These are phyloP conservation scores for Globisporangium solare DNA, from an alignment of 352 stramenopile species.

Conservation along the genomic window DNA sequence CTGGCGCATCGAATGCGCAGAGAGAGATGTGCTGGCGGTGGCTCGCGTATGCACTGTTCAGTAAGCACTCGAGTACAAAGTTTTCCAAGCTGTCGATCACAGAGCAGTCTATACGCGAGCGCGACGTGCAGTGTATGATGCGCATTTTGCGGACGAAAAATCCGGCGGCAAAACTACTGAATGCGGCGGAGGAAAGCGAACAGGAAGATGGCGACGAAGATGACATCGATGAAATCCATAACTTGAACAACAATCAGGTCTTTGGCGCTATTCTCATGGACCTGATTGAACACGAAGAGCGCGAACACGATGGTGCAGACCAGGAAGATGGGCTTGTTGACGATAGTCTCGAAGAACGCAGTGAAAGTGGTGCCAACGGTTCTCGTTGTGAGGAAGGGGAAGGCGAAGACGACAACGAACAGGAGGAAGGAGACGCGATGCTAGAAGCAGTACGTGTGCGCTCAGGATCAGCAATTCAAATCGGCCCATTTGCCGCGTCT, in stretches of 20 bases:
- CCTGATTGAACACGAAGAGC: neutral
- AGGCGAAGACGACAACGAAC: neutral
- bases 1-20: neutral
- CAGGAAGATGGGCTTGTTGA: neutral
- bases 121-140: constrained; percentile 3
- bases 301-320: too few species aligned
- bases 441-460: neutral
- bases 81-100: constrained; percentile 9
- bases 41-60: constrained; percentile 12
- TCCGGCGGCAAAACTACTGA: constrained; percentile 4
- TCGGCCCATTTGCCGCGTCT: neutral
- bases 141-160: constrained; percentile 4
- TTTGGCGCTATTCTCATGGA: too few species aligned
- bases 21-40: constrained; percentile 11
- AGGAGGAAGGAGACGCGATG: neutral
- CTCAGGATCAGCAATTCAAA: neutral
- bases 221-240: neutral
- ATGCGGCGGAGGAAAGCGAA: neutral
- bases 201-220: neutral
- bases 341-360: too few species aligned
- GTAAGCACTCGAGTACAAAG: constrained; percentile 4
- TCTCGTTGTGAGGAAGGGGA: too few species aligned
- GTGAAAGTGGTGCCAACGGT: too few species aligned
- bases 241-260: neutral
- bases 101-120: neutral